Base-by-base conservation (phyloP, 352 stramenopile species). In the Globisporangium cederbergense region DNA sequence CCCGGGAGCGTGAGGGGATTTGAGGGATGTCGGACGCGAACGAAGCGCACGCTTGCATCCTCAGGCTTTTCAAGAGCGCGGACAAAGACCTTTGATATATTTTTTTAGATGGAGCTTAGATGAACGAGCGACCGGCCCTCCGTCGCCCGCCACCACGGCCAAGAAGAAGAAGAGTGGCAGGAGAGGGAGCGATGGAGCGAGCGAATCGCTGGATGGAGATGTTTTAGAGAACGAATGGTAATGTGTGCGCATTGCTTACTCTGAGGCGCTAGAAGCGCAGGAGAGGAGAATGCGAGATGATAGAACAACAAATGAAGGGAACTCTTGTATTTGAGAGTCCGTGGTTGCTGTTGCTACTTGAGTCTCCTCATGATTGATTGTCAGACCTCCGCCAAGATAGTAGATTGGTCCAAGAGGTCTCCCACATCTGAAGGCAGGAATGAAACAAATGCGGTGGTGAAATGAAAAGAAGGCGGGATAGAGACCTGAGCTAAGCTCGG, bases 201-300 rank as follows among this genome's bases (percentile, higher is more conserved):
- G 16, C 7, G 55, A 50, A 38, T 77, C 14, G 20, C 42, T 47
- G 76, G 71, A 81, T 62, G 71, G 68, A 76, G 74, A 75, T 78
- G 71, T 77, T 78, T 77, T 78, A 78, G 71, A 80, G 67, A 42
- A 42, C 36, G 36, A 42, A 11, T 42, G 71, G 68, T 76, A 67
- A 74, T 69, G 71, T 61, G 55, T 51, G 55, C 55, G 42, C 36
- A 25, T 20, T n/a, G 11, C 9, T 59, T 60, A 47, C 30, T 11
- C 43, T 60, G 54, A 28, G 25, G 25, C n/a, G 38, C 28, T 25
- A 63, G 58, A 63, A 38, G 36, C 36, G 36, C 36, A 42, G 25
- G 25, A 36, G 25, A 7, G 49, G 32, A 55, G 22, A 36, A 36
- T 30, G 49, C 32, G 32, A 30, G 51, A 43, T 57, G 18, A 57